Evolutionary conservation across 1,139 yeast genomes (phyloP).

Genomic region (Blastobotrys proliferans): DNA sequence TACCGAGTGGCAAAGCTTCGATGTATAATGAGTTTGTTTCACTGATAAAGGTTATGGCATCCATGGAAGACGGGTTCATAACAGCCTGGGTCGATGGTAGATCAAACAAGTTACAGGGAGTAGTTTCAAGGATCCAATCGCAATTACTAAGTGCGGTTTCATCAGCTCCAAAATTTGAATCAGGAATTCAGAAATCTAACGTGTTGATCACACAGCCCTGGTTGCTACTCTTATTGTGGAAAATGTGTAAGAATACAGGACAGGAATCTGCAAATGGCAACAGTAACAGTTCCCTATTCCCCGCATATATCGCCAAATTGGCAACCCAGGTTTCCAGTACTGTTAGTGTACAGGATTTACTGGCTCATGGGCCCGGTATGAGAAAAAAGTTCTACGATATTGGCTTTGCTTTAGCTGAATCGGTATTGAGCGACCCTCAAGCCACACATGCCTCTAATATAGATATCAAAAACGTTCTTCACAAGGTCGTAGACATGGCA

Average conservation of each 20-base stretch:
- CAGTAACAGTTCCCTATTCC: slow-evolving; percentile 11
- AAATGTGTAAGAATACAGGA: slow-evolving; percentile 4
- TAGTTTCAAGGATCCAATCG: slow-evolving; percentile 10
- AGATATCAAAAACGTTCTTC: slow-evolving; percentile 6
- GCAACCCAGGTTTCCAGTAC: slow-evolving; percentile 13
- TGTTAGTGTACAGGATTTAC: slow-evolving; percentile 15
- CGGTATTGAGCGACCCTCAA: slow-evolving; percentile 10
- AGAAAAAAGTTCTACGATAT: slow-evolving; percentile 18
- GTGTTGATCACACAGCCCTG: slow-evolving; percentile 19
- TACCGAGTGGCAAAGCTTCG: background rate
- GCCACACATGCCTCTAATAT: slow-evolving; percentile 1
- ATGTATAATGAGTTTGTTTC: slow-evolving; percentile 15
- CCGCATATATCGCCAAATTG: slow-evolving; percentile 12
- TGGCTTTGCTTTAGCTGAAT: slow-evolving; percentile 14
- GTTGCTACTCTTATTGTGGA: slow-evolving; percentile 16
- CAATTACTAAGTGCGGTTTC: slow-evolving; percentile 12
- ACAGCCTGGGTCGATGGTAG: slow-evolving; percentile 13
- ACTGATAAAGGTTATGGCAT: slow-evolving; percentile 16
- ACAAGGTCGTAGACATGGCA: slow-evolving; percentile 8
- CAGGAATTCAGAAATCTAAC: slow-evolving; percentile 17
- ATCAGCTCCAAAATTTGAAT: slow-evolving; percentile 12
- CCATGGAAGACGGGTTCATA: slow-evolving; percentile 17
- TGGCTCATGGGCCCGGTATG: slow-evolving; percentile 20
- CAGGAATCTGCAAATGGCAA: slow-evolving; percentile 9
- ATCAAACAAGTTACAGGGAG: background rate